Evolutionary conservation across 169 alveolate genomes (phyloP).

Genomic region (Cyclospora cayetanensis): DNA sequence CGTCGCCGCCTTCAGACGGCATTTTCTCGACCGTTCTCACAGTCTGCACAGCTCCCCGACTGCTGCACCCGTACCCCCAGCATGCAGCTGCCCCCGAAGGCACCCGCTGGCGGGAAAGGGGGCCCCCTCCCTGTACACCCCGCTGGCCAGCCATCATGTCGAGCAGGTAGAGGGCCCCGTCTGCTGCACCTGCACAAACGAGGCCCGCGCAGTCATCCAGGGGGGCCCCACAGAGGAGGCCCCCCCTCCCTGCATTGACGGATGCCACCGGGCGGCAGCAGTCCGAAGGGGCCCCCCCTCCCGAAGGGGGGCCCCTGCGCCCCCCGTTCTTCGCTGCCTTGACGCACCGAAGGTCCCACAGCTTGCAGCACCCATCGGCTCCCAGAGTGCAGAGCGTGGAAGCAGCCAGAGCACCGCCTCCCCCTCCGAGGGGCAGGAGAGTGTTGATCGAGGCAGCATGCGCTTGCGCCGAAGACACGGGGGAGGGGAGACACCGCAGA

Average conservation of each 20-base stretch:
- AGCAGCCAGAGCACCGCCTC: not conserved
- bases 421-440: not conserved
- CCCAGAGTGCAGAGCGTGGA: not conserved
- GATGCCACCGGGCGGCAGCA: not conserved
- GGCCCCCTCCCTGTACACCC: not conserved
- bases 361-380: constrained; percentile 54
- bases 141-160: not conserved
- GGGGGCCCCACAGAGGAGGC: constrained; percentile 39
- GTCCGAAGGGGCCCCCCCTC: not conserved
- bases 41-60: constrained; percentile 50
- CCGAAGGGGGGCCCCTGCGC: not conserved
- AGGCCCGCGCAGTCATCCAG: not conserved
- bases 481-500: constrained; percentile 50
- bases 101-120: not conserved
- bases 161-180: constrained; percentile 37
- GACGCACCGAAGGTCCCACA: constrained; percentile 42
- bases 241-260: not conserved
- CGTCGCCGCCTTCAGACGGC: not conserved
- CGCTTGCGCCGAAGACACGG: constrained; percentile 31
- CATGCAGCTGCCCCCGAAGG: not conserved
- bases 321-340: not conserved
- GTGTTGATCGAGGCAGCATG: constrained; percentile 29
- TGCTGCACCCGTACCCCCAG: constrained; percentile 51
- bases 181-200: constrained; percentile 46
- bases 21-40: not conserved